Evolutionary conservation across 140 eudicot species (phyloP).

Genomic region (Bidens hawaiensis): DNA sequence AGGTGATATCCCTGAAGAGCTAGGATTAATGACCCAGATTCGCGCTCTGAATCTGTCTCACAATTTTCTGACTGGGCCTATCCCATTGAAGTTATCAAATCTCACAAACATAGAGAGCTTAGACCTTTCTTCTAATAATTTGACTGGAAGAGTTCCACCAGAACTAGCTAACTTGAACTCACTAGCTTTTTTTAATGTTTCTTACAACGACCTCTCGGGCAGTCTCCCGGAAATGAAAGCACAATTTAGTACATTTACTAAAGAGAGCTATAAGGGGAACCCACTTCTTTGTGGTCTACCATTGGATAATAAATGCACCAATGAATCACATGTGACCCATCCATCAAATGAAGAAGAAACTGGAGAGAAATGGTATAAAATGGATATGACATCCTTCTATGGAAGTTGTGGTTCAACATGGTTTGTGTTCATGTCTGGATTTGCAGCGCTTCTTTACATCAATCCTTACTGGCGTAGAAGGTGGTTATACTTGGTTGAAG

Average conservation of each 20-base stretch:
- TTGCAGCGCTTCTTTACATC: constrained; percentile 2
- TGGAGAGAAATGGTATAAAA: constrained; percentile 10
- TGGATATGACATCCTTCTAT: constrained; percentile 16
- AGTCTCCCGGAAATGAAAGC: constrained; percentile 20
- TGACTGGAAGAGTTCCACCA: constrained; percentile 20
- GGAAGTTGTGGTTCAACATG: constrained; percentile 12
- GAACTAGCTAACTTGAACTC: background rate
- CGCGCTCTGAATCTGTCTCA: constrained; percentile 26
- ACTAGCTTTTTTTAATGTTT: background rate
- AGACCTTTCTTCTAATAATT: constrained; percentile 27
- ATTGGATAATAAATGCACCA: constrained; percentile 24
- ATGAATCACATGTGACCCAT: constrained; percentile 15
- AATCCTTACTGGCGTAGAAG: constrained; percentile 31
- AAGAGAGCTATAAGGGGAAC: constrained; percentile 23
- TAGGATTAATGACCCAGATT: constrained; percentile 14
- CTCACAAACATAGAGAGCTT: constrained; percentile 13
- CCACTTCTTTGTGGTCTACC: constrained; percentile 34
- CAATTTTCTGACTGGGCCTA: constrained; percentile 18
- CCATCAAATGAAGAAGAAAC: constrained; percentile 1
- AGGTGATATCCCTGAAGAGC: constrained; percentile 22
- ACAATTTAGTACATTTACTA: constrained; percentile 28
- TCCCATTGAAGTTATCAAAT: constrained; percentile 23
- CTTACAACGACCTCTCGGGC: constrained; percentile 25
- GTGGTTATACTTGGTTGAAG: constrained; percentile 23
- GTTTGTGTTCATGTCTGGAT: constrained; percentile 13